Conservation (phyloP, 2,329 filamentous ascomycete genomes). For the Mycosphaerella arachidis region DNA sequence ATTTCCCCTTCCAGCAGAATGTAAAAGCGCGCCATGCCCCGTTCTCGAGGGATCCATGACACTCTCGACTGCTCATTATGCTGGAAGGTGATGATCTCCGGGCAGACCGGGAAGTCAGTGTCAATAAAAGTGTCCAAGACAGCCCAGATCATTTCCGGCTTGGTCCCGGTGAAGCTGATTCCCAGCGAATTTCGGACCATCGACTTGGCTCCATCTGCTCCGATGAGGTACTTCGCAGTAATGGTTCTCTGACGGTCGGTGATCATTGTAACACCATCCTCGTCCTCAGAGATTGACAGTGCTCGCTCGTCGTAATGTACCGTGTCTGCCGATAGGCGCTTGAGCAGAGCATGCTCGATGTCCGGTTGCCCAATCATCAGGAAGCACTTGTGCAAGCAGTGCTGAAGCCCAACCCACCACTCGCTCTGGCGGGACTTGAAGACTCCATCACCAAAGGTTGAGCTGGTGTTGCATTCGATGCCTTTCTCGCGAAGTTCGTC, state of each 20-base stretch:
- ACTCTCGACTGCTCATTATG: slow-evolving; percentile 11
- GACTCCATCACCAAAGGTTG: slow-evolving; percentile 6
- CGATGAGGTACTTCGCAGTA: slow-evolving; percentile 5
- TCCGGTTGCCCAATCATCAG: slow-evolving; percentile 11
- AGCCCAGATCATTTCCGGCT: slow-evolving; percentile 13
- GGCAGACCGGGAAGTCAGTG: slow-evolving; percentile 12
- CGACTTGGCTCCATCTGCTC: slow-evolving; percentile 9
- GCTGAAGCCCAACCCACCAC: slow-evolving; percentile 9
- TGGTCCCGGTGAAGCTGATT: slow-evolving; percentile 12
- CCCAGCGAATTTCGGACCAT: slow-evolving; percentile 10
- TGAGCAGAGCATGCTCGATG: slow-evolving; percentile 3
- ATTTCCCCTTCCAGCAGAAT: slow-evolving; percentile 11
- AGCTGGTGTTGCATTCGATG: slow-evolving; percentile 10
- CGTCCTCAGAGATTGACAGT: slow-evolving; percentile 5
- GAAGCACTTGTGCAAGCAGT: slow-evolving; percentile 11
- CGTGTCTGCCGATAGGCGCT: neutral
- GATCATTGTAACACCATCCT: slow-evolving; percentile 2
- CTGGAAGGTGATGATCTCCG: slow-evolving; percentile 13
- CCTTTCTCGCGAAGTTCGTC: slow-evolving; percentile 7
- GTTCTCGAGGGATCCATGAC: slow-evolving; percentile 10
- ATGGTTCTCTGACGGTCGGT: slow-evolving; percentile 5
- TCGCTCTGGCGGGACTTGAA: slow-evolving; percentile 7
- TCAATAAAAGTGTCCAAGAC: slow-evolving; percentile 12
- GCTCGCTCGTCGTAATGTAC: slow-evolving; percentile 6
- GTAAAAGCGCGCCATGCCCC: slow-evolving; percentile 12